phyloP scores from a whole-genome alignment of 768 basidiomycete genomes.

The Podaxis mareebaensis region DNA sequence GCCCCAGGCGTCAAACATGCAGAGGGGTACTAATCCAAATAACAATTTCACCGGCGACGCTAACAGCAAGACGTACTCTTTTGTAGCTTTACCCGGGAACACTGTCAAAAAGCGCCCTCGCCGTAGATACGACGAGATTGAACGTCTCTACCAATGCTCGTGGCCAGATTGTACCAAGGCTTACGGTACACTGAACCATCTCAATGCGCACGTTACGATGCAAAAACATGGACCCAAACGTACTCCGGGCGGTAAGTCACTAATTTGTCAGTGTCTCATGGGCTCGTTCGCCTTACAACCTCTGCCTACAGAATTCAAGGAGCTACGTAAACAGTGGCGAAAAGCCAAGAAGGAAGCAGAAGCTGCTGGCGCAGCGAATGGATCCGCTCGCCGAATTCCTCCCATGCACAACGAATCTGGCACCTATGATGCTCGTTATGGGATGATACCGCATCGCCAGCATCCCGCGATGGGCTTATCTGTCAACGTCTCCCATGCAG shows the following conservation, averaged over 20 bases:
- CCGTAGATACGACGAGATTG: constrained; percentile 91
- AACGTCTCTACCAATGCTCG: constrained; percentile 87
- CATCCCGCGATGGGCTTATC: constrained; percentile 22
- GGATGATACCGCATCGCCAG: constrained; percentile 22
- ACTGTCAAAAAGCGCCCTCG: constrained; percentile 83
- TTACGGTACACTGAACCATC: constrained; percentile 94
- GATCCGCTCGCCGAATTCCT: constrained; percentile 28
- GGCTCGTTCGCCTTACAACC: constrained; percentile 20
- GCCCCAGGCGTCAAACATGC: constrained; percentile 30
- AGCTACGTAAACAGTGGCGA: constrained; percentile 94
- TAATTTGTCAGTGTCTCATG: constrained; percentile 4
- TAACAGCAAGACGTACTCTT: constrained; percentile 75
- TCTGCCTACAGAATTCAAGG: constrained; percentile 83
- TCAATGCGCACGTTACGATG: constrained; percentile 99
- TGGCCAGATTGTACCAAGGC: constrained; percentile 78
- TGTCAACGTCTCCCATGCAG: constrained; percentile 15
- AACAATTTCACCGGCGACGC: constrained; percentile 34
- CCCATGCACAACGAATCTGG: constrained; percentile 30
- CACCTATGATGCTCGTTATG: constrained; percentile 35
- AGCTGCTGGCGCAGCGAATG: constrained; percentile 27
- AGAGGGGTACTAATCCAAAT: constrained; percentile 28
- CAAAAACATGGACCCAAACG: constrained; percentile 93
- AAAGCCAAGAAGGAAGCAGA: constrained; percentile 84
- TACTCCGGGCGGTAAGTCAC: constrained; percentile 77
- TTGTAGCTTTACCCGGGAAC: constrained; percentile 80